A percentile compares a stretch with the other conserved stretches of the same genome.
Conservation (phyloP, 2,329 filamentous ascomycete species). For the Claviceps pazoutovae region DNA sequence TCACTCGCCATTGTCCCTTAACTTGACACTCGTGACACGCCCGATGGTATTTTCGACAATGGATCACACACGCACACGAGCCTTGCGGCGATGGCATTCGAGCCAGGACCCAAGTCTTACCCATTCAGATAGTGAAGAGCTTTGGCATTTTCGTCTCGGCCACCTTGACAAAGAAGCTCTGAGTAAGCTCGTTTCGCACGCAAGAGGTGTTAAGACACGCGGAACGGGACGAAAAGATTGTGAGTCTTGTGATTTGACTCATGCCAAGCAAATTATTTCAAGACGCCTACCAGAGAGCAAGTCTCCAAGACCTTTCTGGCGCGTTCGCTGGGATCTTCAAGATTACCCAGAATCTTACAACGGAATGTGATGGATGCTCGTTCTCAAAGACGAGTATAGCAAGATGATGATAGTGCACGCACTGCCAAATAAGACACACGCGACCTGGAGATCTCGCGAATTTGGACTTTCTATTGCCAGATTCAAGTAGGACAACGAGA, state of each 20-base stretch:
- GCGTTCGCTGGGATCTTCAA: neutral
- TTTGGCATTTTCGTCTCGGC: no score
- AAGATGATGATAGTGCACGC: neutral
- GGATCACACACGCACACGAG: no score
- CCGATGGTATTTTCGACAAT: no score
- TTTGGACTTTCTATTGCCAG: neutral
- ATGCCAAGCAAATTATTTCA: neutral
- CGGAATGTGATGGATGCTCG: neutral
- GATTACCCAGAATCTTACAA: neutral
- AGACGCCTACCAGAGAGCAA: neutral
- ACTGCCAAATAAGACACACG: neutral
- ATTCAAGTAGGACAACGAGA: neutral
- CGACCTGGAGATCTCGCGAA: neutral
- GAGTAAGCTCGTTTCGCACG: no score
- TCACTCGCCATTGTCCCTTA: no score
- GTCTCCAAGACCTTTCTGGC: neutral
- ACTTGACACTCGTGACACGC: no score
- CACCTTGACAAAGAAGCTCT: no score
- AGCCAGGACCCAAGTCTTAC: no score
- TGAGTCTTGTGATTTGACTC: neutral
- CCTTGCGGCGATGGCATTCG: no score
- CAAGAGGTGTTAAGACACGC: no score
- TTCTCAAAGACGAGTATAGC: neutral
- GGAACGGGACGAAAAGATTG: neutral
- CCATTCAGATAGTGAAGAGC: no score